Percentiles rank a stretch among this genome's conserved stretches.
Conservation (phyloP, 306 rosid species). For the Castanea sativa region DNA sequence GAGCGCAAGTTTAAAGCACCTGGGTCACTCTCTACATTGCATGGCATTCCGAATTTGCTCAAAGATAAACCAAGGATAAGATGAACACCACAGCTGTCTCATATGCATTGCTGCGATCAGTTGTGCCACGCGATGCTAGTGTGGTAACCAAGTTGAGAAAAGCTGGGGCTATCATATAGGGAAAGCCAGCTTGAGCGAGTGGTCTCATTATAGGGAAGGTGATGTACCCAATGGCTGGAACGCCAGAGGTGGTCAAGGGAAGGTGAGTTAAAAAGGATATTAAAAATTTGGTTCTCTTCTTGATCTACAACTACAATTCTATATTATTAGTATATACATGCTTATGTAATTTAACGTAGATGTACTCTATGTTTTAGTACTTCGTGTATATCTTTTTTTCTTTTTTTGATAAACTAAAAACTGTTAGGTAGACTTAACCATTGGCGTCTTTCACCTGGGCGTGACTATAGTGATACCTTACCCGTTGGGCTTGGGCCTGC, state of each 20-base stretch:
- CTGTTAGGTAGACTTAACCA: no score
- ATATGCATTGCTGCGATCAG: conserved; percentile 41
- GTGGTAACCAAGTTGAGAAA: conserved; percentile 44
- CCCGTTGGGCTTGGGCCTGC: fast-evolving
- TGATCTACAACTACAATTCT: neutral
- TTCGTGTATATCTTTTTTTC: no score
- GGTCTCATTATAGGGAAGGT: conserved; percentile 37
- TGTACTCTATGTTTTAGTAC: no score
- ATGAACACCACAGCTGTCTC: conserved; percentile 60
- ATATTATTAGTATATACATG: neutral
- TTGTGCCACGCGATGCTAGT: conserved; percentile 45
- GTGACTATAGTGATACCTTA: no score
- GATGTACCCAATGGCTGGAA: conserved; percentile 40
- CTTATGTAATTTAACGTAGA: no score
- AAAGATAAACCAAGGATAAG: conserved; percentile 59
- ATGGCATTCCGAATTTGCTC: conserved; percentile 53
- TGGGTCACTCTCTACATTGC: conserved; percentile 13
- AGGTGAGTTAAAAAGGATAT: conserved; percentile 24
- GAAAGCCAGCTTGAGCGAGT: conserved; percentile 53
- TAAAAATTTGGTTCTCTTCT: no score
- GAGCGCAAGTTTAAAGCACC: conserved; percentile 25
- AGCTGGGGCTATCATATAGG: conserved; percentile 52
- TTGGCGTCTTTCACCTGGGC: fast-evolving
- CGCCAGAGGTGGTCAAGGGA: conserved; percentile 54
- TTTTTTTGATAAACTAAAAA: no score